Evolutionary conservation across 805 yeast species (phyloP).

Genomic region (Tetrapisispora iriomotensis): DNA sequence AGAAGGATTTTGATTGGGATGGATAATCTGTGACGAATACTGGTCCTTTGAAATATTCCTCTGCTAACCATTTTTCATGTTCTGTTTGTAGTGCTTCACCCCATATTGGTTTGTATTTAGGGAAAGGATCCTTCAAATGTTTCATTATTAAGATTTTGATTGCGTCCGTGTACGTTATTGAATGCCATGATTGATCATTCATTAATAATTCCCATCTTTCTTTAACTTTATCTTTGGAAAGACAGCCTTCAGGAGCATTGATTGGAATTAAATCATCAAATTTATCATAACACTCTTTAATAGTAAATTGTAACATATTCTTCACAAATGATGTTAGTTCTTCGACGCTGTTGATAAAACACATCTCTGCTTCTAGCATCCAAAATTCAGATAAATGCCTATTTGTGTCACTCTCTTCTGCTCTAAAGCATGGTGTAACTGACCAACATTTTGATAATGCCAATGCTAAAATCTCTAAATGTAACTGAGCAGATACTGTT

Average conservation of each 20-base stretch:
- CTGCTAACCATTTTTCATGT: conserved; percentile 88
- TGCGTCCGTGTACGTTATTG: conserved; percentile 70
- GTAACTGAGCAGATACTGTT: conserved; percentile 89
- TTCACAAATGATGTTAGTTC: conserved; percentile 52
- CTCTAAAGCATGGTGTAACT: conserved; percentile 84
- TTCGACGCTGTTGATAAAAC: conserved; percentile 47
- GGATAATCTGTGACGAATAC: conserved; percentile 92
- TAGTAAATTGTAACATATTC: conserved; percentile 49
- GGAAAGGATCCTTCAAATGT: conserved; percentile 25
- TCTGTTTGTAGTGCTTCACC: conserved; percentile 72
- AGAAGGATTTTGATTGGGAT: conserved; percentile 67
- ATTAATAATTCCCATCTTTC: conserved; percentile 52
- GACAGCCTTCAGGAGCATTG: conserved; percentile 8
- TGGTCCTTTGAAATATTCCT: conserved; percentile 54
- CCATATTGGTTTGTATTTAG: conserved; percentile 44
- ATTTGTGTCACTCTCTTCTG: conserved; percentile 84
- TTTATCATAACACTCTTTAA: conserved; percentile 23
- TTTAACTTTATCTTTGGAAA: conserved; percentile 25
- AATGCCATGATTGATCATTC: conserved; percentile 40
- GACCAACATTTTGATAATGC: conserved; percentile 81
- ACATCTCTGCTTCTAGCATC: conserved; percentile 93
- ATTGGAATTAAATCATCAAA: conserved; percentile 16
- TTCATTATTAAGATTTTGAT: conserved; percentile 39
- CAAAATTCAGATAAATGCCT: conserved; percentile 92
- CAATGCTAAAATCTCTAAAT: conserved; percentile 68